Base-by-base conservation (phyloP, 2,329 filamentous ascomycete genomes). In the Alternaria burnsii region DNA sequence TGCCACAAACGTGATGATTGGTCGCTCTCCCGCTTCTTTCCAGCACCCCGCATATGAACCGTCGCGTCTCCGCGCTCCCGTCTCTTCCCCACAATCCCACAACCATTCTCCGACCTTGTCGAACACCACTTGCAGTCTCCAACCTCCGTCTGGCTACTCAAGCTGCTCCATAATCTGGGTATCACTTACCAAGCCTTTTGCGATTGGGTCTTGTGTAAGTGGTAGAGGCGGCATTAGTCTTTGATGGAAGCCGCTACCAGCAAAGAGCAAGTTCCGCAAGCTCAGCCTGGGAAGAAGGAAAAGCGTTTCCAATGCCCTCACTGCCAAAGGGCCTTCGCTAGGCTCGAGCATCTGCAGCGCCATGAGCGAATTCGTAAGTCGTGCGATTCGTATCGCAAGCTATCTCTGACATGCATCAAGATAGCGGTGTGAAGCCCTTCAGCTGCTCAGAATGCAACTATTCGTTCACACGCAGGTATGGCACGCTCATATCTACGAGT, bases 341-440 rank as follows among this genome's bases (percentile, higher is more conserved):
- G 79, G 22, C 68, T 80, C 11, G 78, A 81, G 58, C 78, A 80
- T 63, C 64, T 80, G 16, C 78, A 81, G 60, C 72, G 78, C 9
- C 78, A 80, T 71, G 78, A 80, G 61, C 71, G 78, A 41, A 80
- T 79, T 32, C 75, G 73, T 76, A 67, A 70, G 71, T 68, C n/a
- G 24, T 22, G 14, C 42, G n/a, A 24, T 18, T 26, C 28, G 16
- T 3, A 24, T 41, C 28, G 10, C 34, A 42, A 26, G 26, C 52
- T 30, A 9, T 32, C 32, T 53, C 65, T 74, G 22, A 74, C 55
- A 16, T 28, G 42, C 5, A 18, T 36, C 53, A 43, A 75, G 77
- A 81, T 65, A 80, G 77, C 43, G 76, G 78, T 26, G 74, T 80
- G 59, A 80, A 80, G 64, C 79, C 79, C 8, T 81, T 80, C 67